A percentile compares a stretch with the other conserved stretches of the same genome.
Conservation (phyloP, 345 rosid species). For the Limnanthes douglasii region DNA sequence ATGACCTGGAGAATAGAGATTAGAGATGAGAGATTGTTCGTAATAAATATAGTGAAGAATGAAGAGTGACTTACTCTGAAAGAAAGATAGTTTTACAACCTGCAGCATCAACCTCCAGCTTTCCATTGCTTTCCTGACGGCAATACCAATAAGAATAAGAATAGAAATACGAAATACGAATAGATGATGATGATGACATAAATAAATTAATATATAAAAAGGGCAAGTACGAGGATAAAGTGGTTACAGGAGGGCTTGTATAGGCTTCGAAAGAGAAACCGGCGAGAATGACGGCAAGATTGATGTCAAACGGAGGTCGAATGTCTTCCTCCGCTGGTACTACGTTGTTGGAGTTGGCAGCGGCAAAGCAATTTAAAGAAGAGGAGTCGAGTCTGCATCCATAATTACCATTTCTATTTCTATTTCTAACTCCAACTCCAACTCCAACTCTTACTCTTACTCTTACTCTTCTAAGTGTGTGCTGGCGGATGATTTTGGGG, state of each 20-base stretch:
- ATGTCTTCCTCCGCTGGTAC: constrained; percentile 12
- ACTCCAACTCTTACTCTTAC: too few relatives aligned
- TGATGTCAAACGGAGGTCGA: constrained; percentile 70
- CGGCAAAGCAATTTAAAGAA: too few relatives aligned
- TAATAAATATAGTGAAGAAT: too few relatives aligned
- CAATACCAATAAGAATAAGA: constrained; percentile 1
- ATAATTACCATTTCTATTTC: too few relatives aligned
- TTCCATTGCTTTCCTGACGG: constrained; percentile 46
- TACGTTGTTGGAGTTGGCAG: too few relatives aligned
- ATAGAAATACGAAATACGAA: neutral
- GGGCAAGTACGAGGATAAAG: neutral
- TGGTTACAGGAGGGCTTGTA: constrained; percentile 49
- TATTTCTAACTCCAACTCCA: too few relatives aligned
- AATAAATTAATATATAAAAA: neutral
- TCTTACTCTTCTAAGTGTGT: too few relatives aligned
- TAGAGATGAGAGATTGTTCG: neutral
- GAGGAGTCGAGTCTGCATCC: too few relatives aligned
- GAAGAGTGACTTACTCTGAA: constrained; percentile 49
- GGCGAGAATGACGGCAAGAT: constrained; percentile 86
- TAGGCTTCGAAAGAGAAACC: constrained; percentile 95
- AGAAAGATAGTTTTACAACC: constrained; percentile 68
- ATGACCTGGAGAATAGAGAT: constrained; percentile 32
- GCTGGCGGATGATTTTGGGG: too few relatives aligned
- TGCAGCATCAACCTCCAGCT: constrained; percentile 67
- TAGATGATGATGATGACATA: too few relatives aligned